Evolutionary conservation across 2,329 filamentous ascomycete species (phyloP), one percentile per base, ranked within the genome.

Genomic region (Mollisia scopiformis): DNA sequence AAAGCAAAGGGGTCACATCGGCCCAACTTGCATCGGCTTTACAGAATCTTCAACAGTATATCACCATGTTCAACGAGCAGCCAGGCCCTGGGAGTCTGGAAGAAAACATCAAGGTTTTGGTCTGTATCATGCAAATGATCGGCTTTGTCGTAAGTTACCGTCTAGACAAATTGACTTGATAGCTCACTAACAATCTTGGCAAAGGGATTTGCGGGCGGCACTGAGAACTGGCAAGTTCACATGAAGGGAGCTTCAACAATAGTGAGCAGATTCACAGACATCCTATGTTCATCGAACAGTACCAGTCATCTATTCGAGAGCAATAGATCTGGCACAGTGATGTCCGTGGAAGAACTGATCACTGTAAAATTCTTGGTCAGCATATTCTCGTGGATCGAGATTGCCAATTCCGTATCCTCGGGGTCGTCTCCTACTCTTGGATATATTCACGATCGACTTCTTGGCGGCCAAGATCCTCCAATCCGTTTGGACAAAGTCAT

Each of bases 211-310:
- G 77, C 78, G 3, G 75, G 75, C 37, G 77, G 77, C 61, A 79
- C 77, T 41, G 75, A 77, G 4, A 80, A 80, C 66, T 84, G 82
- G 78, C 78, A 77, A 54, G 72, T 79, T 57, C 82, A 85, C 65
- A 77, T 84, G 31, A 76, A 78, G 62, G 82, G 80, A 3, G 80
- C 81, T 35, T 71, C 77, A 14, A 57, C 25, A 21, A 23, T 50
- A 3, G 27, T 37, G 1, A 19, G 28, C 16, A 49, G 47, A 31
- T 49, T 46, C 19, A 19, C 31, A 30, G 31, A 60, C 19, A 51
- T 35, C n/a, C 37, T 27, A 19, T 31, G 76, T 76, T 10, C 77
- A 77, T 64, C 79, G 83, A 65, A 77, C 78, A 3, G 78, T 81
- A 1, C 74, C 10, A 52, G 8, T 19, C 23, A 28, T 47, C 25